Evolutionary conservation across 2,329 filamentous ascomycete genomes (phyloP).

Genomic region (Lecanicillium sp.): DNA sequence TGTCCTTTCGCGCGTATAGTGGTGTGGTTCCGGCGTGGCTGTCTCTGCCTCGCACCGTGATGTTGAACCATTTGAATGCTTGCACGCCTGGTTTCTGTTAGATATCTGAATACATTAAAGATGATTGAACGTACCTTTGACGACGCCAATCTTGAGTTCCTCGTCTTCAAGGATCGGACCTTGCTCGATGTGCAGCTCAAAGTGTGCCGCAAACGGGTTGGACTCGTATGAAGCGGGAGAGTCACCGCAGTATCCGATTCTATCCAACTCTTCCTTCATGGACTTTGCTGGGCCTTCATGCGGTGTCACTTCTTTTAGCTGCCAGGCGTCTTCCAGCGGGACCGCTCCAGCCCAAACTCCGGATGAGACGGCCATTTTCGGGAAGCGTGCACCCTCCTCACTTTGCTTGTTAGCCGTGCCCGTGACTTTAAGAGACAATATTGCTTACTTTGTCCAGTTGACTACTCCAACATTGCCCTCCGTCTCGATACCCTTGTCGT

Average conservation of each 20-base stretch:
- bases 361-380: slow-evolving; percentile 64
- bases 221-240: slow-evolving; percentile 10
- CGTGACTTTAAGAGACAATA: too few species aligned
- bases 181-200: slow-evolving; percentile 82
- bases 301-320: slow-evolving; percentile 46
- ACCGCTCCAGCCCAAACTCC: slow-evolving; percentile 73
- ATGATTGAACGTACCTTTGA: slow-evolving; percentile 14
- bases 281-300: slow-evolving; percentile 19
- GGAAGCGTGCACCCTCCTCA: slow-evolving; percentile 76
- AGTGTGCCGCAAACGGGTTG: slow-evolving; percentile 63
- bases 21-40: slow-evolving; percentile 23
- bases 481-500: slow-evolving; percentile 58
- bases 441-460: slow-evolving; percentile 63
- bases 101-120: too few species aligned
- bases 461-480: slow-evolving; percentile 65
- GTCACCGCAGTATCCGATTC: slow-evolving; percentile 53
- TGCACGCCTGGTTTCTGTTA: slow-evolving; percentile 13
- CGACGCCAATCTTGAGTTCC: slow-evolving; percentile 21
- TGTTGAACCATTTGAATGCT: slow-evolving; percentile 23
- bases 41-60: slow-evolving; percentile 21
- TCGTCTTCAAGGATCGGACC: slow-evolving; percentile 60
- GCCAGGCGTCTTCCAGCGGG: slow-evolving; percentile 52
- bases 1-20: slow-evolving; percentile 23
- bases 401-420: slow-evolving; percentile 29
- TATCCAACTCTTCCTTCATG: slow-evolving; percentile 46